These are phyloP conservation scores for Sclerotinia trifoliorum DNA, from an alignment of 2,329 filamentous ascomycete genomes.

Conservation along the genomic window DNA sequence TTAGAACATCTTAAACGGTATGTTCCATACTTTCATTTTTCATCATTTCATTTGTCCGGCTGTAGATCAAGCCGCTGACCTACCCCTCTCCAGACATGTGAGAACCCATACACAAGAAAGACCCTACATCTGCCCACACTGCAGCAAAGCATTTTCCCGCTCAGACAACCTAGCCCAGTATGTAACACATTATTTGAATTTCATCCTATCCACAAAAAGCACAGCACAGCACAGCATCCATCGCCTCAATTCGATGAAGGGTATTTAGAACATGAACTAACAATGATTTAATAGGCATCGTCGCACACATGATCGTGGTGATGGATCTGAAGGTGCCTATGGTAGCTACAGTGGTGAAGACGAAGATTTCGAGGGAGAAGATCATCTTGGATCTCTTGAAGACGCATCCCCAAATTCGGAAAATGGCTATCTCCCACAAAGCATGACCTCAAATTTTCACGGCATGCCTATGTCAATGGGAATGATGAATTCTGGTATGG, in stretches of 20 bases:
- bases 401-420: conserved; percentile 75
- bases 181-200: conserved; percentile 40
- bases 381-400: conserved; percentile 77
- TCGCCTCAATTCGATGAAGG: conserved; percentile 24
- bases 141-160: conserved; percentile 97
- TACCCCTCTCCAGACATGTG: conserved; percentile 71
- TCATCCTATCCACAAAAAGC: neutral
- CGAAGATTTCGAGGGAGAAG: conserved; percentile 78
- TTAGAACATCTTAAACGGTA: conserved; percentile 99
- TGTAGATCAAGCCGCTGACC: conserved; percentile 49
- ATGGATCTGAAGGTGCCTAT: conserved; percentile 62
- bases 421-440: conserved; percentile 54
- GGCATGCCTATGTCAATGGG: conserved; percentile 30
- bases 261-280: conserved; percentile 32
- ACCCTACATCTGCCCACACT: conserved; percentile 95
- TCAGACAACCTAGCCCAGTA: conserved; percentile 99
- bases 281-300: conserved; percentile 52
- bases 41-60: conserved; percentile 34
- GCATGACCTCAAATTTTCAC: conserved; percentile 33
- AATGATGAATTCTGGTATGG: conserved; percentile 39
- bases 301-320: conserved; percentile 78
- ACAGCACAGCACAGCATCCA: conserved; percentile 41
- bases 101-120: conserved; percentile 99
- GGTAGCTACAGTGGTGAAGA: conserved; percentile 64
- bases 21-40: conserved; percentile 49